These are phyloP conservation scores for Acer yangbiense DNA, from an alignment of 345 rosid genomes.

Conservation along the genomic window DNA sequence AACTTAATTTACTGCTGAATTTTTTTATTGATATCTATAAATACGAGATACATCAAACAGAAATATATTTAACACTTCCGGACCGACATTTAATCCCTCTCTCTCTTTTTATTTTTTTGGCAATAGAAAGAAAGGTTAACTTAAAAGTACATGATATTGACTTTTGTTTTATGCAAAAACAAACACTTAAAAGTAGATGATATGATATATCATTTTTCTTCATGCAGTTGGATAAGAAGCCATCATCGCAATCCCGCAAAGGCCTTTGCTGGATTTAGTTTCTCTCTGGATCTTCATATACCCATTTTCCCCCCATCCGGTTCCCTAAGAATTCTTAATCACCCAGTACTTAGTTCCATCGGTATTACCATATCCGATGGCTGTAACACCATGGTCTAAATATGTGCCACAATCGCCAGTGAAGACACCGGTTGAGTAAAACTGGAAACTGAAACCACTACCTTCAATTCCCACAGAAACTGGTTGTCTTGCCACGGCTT, in stretches of 20 bases:
- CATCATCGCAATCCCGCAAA: conserved; percentile 52
- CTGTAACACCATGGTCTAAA: conserved; percentile 49
- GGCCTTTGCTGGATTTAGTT: conserved; percentile 41
- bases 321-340: conserved; percentile 71
- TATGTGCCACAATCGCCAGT: conserved; percentile 37
- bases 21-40: not conserved
- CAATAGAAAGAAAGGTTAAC: not conserved
- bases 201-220: not conserved
- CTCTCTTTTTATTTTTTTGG: not conserved
- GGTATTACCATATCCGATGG: conserved; percentile 55
- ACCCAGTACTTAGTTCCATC: conserved; percentile 56
- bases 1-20: not conserved
- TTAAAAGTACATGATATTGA: conserved; percentile 3
- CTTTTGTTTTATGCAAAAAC: not conserved
- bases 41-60: not conserved
- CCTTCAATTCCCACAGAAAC: conserved; percentile 47
- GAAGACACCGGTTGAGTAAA: conserved; percentile 50
- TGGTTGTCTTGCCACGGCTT: conserved; percentile 58
- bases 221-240: conserved; percentile 43
- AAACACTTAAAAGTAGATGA: not conserved
- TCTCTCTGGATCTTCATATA: conserved; percentile 55
- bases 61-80: not conserved
- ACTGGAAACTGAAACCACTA: conserved; percentile 29
- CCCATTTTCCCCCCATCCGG: conserved; percentile 58
- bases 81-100: not conserved